These are phyloP conservation scores for Aegle marmelos DNA, from an alignment of 345 rosid species.

Conservation along the genomic window DNA sequence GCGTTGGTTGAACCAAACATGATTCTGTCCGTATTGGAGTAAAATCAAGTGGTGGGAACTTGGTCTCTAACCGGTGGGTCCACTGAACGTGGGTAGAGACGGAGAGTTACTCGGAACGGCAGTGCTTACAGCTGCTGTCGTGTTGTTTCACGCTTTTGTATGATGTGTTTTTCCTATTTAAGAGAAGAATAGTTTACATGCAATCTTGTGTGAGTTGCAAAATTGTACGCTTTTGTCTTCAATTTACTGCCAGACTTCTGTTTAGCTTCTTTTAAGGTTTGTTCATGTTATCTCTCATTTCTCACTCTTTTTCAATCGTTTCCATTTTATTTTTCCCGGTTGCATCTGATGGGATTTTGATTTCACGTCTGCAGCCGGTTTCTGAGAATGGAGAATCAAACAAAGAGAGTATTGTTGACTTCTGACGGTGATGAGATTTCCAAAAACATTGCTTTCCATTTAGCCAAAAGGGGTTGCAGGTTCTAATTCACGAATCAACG, in stretches of 20 bases:
- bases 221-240: not conserved
- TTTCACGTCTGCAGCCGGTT: not conserved
- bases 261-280: not conserved
- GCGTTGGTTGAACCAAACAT: not conserved
- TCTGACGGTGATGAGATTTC: slow-evolving; percentile 79
- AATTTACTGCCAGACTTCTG: not conserved
- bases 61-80: not conserved
- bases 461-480: slow-evolving; percentile 88
- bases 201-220: not conserved
- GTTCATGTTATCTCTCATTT: not conserved
- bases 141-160: not conserved
- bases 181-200: not conserved
- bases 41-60: not conserved
- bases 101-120: not conserved
- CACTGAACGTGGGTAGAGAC: not conserved
- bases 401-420: slow-evolving; percentile 76
- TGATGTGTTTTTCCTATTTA: not conserved
- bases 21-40: not conserved
- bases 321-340: not conserved
- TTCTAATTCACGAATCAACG: slow-evolving; percentile 5
- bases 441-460: slow-evolving; percentile 57
- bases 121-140: not conserved
- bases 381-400: slow-evolving; percentile 38
- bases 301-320: not conserved
- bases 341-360: not conserved